Evolutionary conservation across 2,329 filamentous ascomycete species (phyloP), one percentile per base, ranked within the genome.

Genomic region (Fusarium veterinarium): DNA sequence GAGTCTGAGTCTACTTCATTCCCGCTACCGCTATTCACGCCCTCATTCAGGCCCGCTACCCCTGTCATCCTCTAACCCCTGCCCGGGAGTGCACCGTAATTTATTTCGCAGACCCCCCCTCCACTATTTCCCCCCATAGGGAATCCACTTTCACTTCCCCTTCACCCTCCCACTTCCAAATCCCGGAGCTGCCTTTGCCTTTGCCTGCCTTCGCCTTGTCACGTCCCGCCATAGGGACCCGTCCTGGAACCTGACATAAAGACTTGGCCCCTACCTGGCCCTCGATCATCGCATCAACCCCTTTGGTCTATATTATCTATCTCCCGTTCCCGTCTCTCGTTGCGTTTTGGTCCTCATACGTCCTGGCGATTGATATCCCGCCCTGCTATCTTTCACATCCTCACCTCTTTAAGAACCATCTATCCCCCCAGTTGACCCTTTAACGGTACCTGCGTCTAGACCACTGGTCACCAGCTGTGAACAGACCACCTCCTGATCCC

Each of bases 401-500:
- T 63, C 44, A 14, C 42, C 46, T 41, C 51, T 64, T 33, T 35
- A 35, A 40, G 67, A 72, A 38, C 33, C 64, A 69, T 65, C 60
- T 60, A 38, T 64, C 65, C 66, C 71, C 72, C 72, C 73, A 69
- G 69, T 69, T 76, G 73, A 78, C 76, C 67, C 65, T 65, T 67
- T 61, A 69, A 48, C 61, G 72, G 77, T 75, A 77, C 77, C 75
- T 78, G 77, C 75, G 74, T 78, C 75, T 79, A 76, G 64, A 67
- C 63, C 60, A 67, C 63, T 69, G 64, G 44, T 38, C 58, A 19
- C 44, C 55, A 37, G 55, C 31, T 70, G 74, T 71, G 77, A 78
- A 78, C 76, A 78, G 76, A 78, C 76, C 76, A 78, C 76, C 68
- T 72, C 71, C 66, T 73, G 75, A 77, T 77, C 76, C 76, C 72